Evolutionary conservation across 495 filamentous ascomycete species (phyloP).

Genomic region (Pyronema domesticum): DNA sequence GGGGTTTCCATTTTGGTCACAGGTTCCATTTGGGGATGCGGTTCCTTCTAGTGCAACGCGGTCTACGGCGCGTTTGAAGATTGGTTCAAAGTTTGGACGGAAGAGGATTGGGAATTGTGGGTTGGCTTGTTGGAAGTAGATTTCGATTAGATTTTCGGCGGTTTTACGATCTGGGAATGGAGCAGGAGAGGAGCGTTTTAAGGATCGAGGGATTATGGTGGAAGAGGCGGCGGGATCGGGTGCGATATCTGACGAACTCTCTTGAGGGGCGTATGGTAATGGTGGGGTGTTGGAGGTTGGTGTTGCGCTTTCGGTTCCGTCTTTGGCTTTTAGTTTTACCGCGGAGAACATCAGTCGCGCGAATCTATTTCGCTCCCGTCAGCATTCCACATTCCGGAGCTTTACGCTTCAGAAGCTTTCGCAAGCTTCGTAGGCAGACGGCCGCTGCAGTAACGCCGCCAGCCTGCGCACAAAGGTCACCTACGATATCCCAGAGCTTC

Average conservation of each 20-base stretch:
- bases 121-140: slow-evolving; percentile 23
- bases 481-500: slow-evolving; percentile 23
- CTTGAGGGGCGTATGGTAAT: background rate
- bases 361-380: slow-evolving; percentile 10
- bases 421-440: background rate
- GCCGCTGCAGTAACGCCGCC: too few relatives aligned
- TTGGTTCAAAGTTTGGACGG: slow-evolving; percentile 9
- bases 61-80: slow-evolving; percentile 10
- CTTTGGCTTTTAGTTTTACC: slow-evolving; percentile 13
- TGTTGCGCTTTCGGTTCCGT: slow-evolving; percentile 8
- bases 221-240: slow-evolving; percentile 11
- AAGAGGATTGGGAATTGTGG: slow-evolving; percentile 20
- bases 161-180: slow-evolving; percentile 11
- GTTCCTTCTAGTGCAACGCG: slow-evolving; percentile 11
- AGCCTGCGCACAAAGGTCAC: background rate
- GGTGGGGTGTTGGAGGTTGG: slow-evolving; percentile 6
- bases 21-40: background rate
- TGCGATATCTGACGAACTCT: slow-evolving; percentile 1
- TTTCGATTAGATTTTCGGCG: slow-evolving; percentile 13
- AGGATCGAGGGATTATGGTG: slow-evolving; percentile 10
- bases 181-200: slow-evolving; percentile 10
- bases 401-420: background rate
- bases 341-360: slow-evolving; percentile 22
- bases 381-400: background rate
- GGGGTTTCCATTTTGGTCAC: background rate